Evolutionary conservation across 1,284 basidiomycete species (phyloP).

Genomic region (Marasmius oreades): DNA sequence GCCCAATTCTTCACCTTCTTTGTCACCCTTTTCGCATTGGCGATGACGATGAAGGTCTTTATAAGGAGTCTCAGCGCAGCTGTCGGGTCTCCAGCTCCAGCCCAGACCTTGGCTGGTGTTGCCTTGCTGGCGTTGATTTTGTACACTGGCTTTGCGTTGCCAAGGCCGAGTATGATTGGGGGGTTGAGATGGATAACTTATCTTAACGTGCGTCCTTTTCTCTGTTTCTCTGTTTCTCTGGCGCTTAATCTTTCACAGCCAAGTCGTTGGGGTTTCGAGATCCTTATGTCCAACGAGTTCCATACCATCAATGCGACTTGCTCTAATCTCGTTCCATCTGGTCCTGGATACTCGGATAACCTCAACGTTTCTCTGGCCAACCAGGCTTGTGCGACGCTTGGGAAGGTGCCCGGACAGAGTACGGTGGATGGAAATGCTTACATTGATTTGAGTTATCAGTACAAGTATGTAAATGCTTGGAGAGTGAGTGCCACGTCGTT

Average conservation of each 20-base stretch:
- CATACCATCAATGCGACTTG: conserved; percentile 29
- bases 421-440: conserved; percentile 39
- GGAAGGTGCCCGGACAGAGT: conserved; percentile 30
- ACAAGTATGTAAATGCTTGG: no score
- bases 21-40: conserved; percentile 30
- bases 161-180: conserved; percentile 6
- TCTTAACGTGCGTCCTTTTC: no score
- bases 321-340: conserved; percentile 29
- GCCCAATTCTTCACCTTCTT: conserved; percentile 23
- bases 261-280: conserved; percentile 34
- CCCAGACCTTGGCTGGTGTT: conserved; percentile 37
- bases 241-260: no score
- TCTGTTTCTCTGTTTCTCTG: no score
- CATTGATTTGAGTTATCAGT: no score
- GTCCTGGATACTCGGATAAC: conserved; percentile 29
- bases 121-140: conserved; percentile 39
- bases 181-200: conserved; percentile 39
- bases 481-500: no score
- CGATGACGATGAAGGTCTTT: conserved; percentile 38
- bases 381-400: conserved; percentile 36
- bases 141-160: conserved; percentile 24
- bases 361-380: conserved; percentile 22
- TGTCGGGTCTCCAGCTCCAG: conserved; percentile 32
- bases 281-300: conserved; percentile 46
- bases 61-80: conserved; percentile 40